Evolutionary conservation across 2,329 filamentous ascomycete genomes (phyloP), one percentile per base, ranked within the genome.

Genomic region (Gaeumannomyces sp.): DNA sequence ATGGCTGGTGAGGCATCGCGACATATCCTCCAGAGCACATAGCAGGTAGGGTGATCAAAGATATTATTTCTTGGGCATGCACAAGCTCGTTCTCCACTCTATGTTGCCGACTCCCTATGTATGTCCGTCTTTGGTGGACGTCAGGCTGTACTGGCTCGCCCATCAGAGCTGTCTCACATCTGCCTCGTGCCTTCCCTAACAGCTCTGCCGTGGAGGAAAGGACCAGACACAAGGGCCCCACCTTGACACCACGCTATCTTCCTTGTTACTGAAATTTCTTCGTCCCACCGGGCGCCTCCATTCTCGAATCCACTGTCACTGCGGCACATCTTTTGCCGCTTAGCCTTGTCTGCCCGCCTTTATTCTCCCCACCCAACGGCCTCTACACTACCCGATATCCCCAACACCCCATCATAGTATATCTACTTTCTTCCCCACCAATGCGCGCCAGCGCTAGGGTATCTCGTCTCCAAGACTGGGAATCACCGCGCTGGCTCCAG

Each of bases 141-240:
- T 53, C 22, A 11, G n/a, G n/a, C 45, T 53, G 22, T 14, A 10
- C 22, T 53, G 45, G 45, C 45, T 53, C 45, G 6, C n/a, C 45
- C 13, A 50, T 62, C 60, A 62, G 60, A 53, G 38, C 38, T 45
- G 13, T 28, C 60, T 62, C 60, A 62, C 35, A 27, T 62, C 50
- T 22, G 35, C 28, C 33, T 62, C 60, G 33, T 53, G 60, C 60
- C 35, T 62, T 45, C 60, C 60, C 16, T 38, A 29, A 27, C 60
- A 50, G 25, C 11, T 10, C 33, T 11, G 27, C 27, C 6, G 27
- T 25, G 22, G 7, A 22, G 45, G 45, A 53, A 53, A 25, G 45
- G 22, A 25, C 45, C 45, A 53, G 22, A 19, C 19, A n/a, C 45
- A 7, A n/a, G 45, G 10, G 10, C 22, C 45, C 45, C 45, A 25